Conservation (phyloP, 179 eudicot genomes). For the Beta macrorhiza region DNA sequence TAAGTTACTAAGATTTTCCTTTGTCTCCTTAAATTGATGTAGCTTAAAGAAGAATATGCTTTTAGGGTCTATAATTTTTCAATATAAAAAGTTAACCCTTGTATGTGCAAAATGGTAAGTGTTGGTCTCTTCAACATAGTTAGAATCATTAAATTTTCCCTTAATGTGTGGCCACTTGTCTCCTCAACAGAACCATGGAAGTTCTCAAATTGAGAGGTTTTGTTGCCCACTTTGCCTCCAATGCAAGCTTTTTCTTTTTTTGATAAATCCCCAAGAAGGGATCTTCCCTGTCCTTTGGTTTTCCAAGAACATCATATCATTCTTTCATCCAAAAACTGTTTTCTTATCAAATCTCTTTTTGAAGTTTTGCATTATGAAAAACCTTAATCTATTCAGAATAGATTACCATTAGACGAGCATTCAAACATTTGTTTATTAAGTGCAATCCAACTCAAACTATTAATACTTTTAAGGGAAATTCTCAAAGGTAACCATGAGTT, state of each 20-base stretch:
- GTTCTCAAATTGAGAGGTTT: slow-evolving; percentile 27
- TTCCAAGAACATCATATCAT: slow-evolving; percentile 28
- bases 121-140: slow-evolving; percentile 17
- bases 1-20: slow-evolving; percentile 18
- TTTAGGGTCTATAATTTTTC: slow-evolving; percentile 18
- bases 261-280: slow-evolving; percentile 35
- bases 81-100: neutral
- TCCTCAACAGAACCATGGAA: slow-evolving; percentile 36
- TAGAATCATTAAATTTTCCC: slow-evolving; percentile 23
- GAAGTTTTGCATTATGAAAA: no score
- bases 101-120: slow-evolving; percentile 4
- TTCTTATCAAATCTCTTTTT: neutral
- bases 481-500: no score
- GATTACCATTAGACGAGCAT: no score
- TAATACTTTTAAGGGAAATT: no score
- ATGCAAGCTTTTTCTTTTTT: slow-evolving; percentile 23
- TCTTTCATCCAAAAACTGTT: neutral
- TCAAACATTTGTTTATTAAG: no score
- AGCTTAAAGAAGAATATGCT: slow-evolving; percentile 29
- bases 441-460: no score
- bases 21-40: slow-evolving; percentile 36
- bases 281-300: slow-evolving; percentile 39
- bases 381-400: no score
- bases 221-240: slow-evolving; percentile 39
- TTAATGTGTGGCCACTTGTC: slow-evolving; percentile 29